Base-by-base conservation (phyloP, 306 rosid genomes). In the Phaseolus lunatus region DNA sequence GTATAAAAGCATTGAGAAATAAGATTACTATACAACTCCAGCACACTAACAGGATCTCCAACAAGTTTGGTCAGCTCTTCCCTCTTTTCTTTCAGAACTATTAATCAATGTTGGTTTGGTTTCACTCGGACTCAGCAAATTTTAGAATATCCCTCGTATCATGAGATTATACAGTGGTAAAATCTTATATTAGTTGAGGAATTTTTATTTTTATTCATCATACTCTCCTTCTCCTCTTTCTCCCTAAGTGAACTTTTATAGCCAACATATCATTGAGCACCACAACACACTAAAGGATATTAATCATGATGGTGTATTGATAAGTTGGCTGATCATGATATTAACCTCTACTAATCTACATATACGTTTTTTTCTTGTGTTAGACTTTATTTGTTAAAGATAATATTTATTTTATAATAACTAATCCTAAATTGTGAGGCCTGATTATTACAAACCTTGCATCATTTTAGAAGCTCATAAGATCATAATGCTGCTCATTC, bases 61-160 rank as follows among this genome's bases (percentile, higher is more conserved):
- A 74, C 67, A 61, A 41, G 58, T 73, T n/a, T 73, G 50, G 63
- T 50, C 52, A 37, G 7, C 15, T 5, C 41, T 49, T 18, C 50
- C 53, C 24, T 9, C 13, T 68, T 58, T 49, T 59, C 47, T 50
- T 58, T 58, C 50, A 14, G 15, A 76, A 61, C 44, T 70, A 63
- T 67, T 22, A 67, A 64, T 70, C 65, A 71, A 77, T 45, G 31
- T 48, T 12, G 72, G 43, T 37, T 81, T 73, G 67, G 45, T 37
- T 78, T 39, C 4, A 22, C 54, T 9, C 44, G 31, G 71, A 70
- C 58, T 20, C 44, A 3, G 76, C 49, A 64, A 77, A 78, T 39
- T 31, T 69, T 47, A 33, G 48, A 29, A 57, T 66, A 69, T 67
- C 47, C 54, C 72, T 6, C 64, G 39, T 27, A 31, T 71, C 7